Evolutionary conservation across 495 filamentous ascomycete species (phyloP).

Genomic region (Penicillium lividum): DNA sequence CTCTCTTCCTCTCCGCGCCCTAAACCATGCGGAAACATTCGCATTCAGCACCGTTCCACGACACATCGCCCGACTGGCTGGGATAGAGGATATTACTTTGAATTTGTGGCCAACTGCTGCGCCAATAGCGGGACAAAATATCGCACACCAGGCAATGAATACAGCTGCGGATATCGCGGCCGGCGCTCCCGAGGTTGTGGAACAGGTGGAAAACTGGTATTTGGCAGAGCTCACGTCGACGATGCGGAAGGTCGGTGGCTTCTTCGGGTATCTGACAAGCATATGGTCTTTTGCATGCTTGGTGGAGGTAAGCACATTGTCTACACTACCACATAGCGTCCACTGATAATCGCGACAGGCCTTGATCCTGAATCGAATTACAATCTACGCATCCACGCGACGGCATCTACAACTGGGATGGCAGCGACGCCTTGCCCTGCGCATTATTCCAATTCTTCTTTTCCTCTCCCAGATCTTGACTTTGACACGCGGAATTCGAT

Average conservation of each 20-base stretch:
- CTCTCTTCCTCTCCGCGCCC: constrained; percentile 37
- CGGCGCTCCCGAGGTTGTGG: constrained; percentile 30
- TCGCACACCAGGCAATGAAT: constrained; percentile 28
- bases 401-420: constrained; percentile 71
- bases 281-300: constrained; percentile 91
- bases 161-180: constrained; percentile 34
- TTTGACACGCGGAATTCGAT: constrained; percentile 83
- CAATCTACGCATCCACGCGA: constrained; percentile 87
- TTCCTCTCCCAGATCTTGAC: constrained; percentile 66
- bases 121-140: constrained; percentile 15
- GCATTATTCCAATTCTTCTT: constrained; percentile 73
- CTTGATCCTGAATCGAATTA: constrained; percentile 85
- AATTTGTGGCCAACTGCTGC: constrained; percentile 31
- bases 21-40: constrained; percentile 40
- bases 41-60: constrained; percentile 41
- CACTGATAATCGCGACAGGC: constrained; percentile 50
- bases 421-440: constrained; percentile 69
- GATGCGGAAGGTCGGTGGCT: constrained; percentile 69
- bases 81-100: constrained; percentile 28
- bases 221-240: constrained; percentile 41
- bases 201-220: constrained; percentile 33
- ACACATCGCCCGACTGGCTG: constrained; percentile 34
- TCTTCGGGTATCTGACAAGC: constrained; percentile 90
- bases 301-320: constrained; percentile 57
- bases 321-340: not conserved